phyloP scores from a whole-genome alignment of 2,329 filamentous ascomycete species.

The Aspergillus flavus region DNA sequence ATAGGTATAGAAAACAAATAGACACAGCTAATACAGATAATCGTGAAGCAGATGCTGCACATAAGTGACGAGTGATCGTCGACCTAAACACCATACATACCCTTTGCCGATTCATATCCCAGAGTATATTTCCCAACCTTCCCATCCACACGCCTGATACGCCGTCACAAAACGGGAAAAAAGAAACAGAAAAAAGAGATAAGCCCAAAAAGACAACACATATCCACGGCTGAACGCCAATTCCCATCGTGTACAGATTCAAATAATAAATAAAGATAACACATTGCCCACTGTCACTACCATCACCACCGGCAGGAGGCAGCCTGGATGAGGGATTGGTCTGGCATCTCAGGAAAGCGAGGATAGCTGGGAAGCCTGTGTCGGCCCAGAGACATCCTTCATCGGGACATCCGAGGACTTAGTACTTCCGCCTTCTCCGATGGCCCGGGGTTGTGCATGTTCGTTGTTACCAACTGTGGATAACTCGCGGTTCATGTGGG shows the following conservation, averaged over 20 bases:
- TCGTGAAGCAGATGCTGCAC: conserved; percentile 28
- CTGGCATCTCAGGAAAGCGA: conserved; percentile 26
- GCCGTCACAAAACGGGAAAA: conserved; percentile 2
- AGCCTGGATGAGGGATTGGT: background rate
- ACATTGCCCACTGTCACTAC: background rate
- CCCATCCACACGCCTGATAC: conserved; percentile 2
- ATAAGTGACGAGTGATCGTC: conserved; percentile 14
- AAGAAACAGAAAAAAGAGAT: conserved; percentile 9
- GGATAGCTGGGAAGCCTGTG: conserved; percentile 29
- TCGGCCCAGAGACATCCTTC: conserved; percentile 35
- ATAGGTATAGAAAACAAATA: conserved; percentile 22
- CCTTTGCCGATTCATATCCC: conserved; percentile 15
- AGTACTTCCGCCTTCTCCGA: conserved; percentile 16
- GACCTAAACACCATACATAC: conserved; percentile 16
- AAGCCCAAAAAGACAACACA: conserved; percentile 12
- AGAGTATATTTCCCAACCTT: conserved; percentile 2
- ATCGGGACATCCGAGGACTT: conserved; percentile 32
- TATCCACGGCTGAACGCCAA: conserved; percentile 25
- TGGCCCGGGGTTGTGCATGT: conserved; percentile 15
- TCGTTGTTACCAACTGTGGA: conserved; percentile 14
- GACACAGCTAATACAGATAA: conserved; percentile 26
- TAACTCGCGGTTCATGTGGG: conserved; percentile 18
- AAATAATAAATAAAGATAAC: conserved; percentile 11
- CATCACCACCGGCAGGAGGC: conserved; percentile 4
- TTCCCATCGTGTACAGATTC: conserved; percentile 26